These are phyloP conservation scores for Brettanomyces custersianus DNA, from an alignment of 805 yeast species.

Conservation along the genomic window DNA sequence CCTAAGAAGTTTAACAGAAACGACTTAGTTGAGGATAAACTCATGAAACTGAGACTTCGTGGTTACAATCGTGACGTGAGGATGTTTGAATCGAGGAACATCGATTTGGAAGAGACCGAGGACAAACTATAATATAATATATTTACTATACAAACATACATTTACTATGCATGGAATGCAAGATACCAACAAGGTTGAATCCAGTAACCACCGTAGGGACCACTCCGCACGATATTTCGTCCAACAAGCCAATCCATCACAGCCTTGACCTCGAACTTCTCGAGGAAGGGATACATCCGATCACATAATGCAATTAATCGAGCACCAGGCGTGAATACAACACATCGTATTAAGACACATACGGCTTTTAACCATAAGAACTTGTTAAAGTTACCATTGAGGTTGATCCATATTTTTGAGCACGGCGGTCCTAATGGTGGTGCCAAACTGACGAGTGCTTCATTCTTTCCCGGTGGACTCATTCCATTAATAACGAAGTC, in stretches of 20 bases:
- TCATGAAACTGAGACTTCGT: slow-evolving; percentile 10
- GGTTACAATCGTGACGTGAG: slow-evolving; percentile 6
- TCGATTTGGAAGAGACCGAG: slow-evolving; percentile 2
- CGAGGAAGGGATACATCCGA: slow-evolving; percentile 24
- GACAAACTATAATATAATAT: slow-evolving; percentile 4
- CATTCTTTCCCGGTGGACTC: slow-evolving; percentile 2
- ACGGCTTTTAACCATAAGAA: slow-evolving; percentile 53
- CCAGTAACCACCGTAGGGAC: slow-evolving; percentile 33
- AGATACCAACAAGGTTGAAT: slow-evolving; percentile 36
- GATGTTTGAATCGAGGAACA: slow-evolving; percentile 2
- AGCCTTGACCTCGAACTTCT: slow-evolving; percentile 28
- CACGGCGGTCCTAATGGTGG: slow-evolving; percentile 57
- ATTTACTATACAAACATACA: background rate
- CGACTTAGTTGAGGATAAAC: slow-evolving; percentile 6
- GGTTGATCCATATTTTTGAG: slow-evolving; percentile 63
- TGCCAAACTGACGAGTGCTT: slow-evolving; percentile 21
- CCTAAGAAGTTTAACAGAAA: slow-evolving; percentile 13
- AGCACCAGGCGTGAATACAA: slow-evolving; percentile 51
- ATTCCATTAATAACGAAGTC: slow-evolving; percentile 40
- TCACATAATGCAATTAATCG: slow-evolving; percentile 15
- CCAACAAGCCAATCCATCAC: slow-evolving; percentile 37
- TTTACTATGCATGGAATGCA: slow-evolving; percentile 2
- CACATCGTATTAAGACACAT: slow-evolving; percentile 33
- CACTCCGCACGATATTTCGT: slow-evolving; percentile 28
- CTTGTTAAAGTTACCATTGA: slow-evolving; percentile 49